Evolutionary conservation across 129 eudicot species (phyloP).

Genomic region (Artemisia argyi): DNA sequence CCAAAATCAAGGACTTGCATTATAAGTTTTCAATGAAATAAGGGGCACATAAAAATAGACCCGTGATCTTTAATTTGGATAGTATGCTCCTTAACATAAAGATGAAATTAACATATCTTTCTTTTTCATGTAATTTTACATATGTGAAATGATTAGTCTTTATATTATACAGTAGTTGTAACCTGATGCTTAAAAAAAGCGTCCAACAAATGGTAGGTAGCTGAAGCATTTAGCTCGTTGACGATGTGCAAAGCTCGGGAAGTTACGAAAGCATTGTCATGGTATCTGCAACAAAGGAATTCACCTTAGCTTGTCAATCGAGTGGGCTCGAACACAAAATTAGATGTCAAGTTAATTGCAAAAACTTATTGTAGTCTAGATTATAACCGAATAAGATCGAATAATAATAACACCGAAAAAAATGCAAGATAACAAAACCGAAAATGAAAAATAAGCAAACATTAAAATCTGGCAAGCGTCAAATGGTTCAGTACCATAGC

Average conservation of each 20-base stretch:
- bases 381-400: neutral
- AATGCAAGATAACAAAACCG: neutral
- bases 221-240: slow-evolving; percentile 58
- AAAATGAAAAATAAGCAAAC: neutral
- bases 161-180: neutral
- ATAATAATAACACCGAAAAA: neutral
- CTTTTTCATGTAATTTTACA: neutral
- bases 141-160: neutral
- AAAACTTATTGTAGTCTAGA: neutral
- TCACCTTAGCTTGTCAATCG: neutral
- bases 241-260: slow-evolving; percentile 87
- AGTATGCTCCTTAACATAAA: neutral
- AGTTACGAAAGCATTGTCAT: slow-evolving; percentile 75
- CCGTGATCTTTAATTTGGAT: too few species aligned
- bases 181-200: slow-evolving; percentile 81
- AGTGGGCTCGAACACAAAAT: neutral
- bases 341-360: neutral
- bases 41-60: neutral
- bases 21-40: neutral
- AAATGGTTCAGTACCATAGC: neutral
- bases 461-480: neutral
- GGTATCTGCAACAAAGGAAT: slow-evolving; percentile 65
- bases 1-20: neutral
- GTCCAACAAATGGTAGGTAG: slow-evolving; percentile 66
- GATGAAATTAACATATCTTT: neutral